phyloP scores from a whole-genome alignment of 192 early-diverging fungal species.

The Rhizophagus clarus region DNA sequence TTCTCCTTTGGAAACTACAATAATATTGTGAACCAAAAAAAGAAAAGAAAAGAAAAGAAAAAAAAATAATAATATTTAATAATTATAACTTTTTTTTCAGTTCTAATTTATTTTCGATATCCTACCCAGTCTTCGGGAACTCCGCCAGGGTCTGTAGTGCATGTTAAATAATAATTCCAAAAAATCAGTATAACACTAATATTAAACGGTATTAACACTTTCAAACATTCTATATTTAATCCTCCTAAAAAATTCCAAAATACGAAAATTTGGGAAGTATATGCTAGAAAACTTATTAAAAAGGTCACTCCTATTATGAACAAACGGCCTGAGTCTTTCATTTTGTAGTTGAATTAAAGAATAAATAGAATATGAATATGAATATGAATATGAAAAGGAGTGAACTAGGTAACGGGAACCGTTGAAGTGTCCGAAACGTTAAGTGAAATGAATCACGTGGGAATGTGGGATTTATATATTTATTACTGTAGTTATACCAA shows the following conservation, averaged over 20 bases:
- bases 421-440: no score
- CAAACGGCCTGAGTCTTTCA: constrained; percentile 29
- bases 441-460: no score
- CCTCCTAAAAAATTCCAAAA: constrained; percentile 59
- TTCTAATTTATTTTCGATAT: not conserved
- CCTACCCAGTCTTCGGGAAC: constrained; percentile 64
- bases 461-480: no score
- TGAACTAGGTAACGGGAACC: no score
- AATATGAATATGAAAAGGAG: no score
- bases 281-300: constrained; percentile 63
- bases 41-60: no score
- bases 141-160: constrained; percentile 76
- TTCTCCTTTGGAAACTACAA: constrained; percentile 45
- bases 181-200: constrained; percentile 72
- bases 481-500: no score
- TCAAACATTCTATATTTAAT: constrained; percentile 40
- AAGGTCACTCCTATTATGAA: constrained; percentile 58
- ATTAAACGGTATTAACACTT: constrained; percentile 76
- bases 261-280: constrained; percentile 64
- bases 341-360: not conserved
- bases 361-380: no score
- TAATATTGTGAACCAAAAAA: constrained; percentile 41
- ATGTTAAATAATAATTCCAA: constrained; percentile 86
- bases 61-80: not conserved
- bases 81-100: not conserved